Evolutionary conservation across 164 flowering plant genomes (phyloP), one percentile per base, ranked within the genome.

Genomic region (Umbilicus rupestris): DNA sequence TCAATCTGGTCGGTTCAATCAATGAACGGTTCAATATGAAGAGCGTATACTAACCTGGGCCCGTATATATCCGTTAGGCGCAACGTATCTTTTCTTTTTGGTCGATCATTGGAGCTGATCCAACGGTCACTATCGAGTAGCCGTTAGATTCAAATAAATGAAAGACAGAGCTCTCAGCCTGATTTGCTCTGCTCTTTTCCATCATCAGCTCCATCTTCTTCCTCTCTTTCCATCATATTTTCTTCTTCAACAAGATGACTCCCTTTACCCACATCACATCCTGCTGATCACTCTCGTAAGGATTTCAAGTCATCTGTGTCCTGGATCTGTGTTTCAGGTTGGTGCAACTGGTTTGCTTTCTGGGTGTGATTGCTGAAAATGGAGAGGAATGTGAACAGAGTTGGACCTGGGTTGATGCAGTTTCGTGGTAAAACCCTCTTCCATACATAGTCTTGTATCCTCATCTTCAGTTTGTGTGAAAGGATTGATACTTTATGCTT

Each of bases 141-240:
- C 73, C 73, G 73, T 71, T 71, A 62, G 29, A 39, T 71, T 67
- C 69, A 67, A 71, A 62, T 46, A 42, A 59, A 62, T 45, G n/a
- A 44, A 30, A 26, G 55, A 26, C 31, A 47, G 29, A 49, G 7
- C n/a, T n/a, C 24, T 31, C 44, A 31, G 20, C 22, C 29, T 46
- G 31, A 19, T 45, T 46, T 45, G n/a, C 7, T 46, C 35, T 31
- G 6, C 19, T 47, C 30, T 3, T 19, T 31, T 31, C 68, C 16
- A 8, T 49, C 37, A 30, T 8, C 33, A 3, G 28, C n/a, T n/a
- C n/a, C n/a, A n/a, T n/a, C n/a, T n/a, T 29, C 24, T 22, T 19
- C 20, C 46, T 20, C 6, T 2, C 26, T n/a, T n/a, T 47, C 17
- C n/a, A 16, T 30, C 37, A n/a, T n/a, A 28, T 14, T 31, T 52